Conservation (phyloP, 2,329 filamentous ascomycete genomes). For the Colletotrichum gigasporum region DNA sequence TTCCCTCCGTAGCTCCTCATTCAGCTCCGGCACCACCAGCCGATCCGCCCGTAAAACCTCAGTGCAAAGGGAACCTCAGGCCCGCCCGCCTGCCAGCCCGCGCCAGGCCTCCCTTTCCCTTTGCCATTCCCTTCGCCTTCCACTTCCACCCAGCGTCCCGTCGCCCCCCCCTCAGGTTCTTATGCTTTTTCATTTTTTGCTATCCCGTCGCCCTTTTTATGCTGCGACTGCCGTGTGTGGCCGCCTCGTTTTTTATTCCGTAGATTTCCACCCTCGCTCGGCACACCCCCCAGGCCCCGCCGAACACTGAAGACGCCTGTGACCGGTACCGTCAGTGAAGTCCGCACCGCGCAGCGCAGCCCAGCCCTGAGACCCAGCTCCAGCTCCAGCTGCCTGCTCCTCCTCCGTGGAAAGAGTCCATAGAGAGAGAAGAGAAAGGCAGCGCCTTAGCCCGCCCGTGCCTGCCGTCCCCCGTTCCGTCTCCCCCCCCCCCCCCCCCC, state of each 20-base stretch:
- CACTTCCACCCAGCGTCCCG: not conserved
- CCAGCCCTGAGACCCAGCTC: not conserved
- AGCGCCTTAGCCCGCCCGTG: not conserved
- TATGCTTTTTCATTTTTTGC: not conserved
- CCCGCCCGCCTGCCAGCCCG: not conserved
- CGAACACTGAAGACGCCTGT: too few species aligned
- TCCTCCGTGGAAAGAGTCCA: too few species aligned
- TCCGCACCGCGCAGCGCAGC: not conserved
- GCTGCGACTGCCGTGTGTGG: not conserved
- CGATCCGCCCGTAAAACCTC: constrained; percentile 31
- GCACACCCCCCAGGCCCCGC: constrained; percentile 1
- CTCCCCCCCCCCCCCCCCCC: not conserved
- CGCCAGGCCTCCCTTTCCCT: not conserved
- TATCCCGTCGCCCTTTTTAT: not conserved
- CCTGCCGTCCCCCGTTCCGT: not conserved
- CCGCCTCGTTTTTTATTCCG: constrained; percentile 13
- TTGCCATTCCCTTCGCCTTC: constrained; percentile 8
- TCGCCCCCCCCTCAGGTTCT: not conserved
- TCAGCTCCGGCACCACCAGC: constrained; percentile 33
- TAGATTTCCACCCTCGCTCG: constrained; percentile 7
- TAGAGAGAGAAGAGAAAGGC: too few species aligned
- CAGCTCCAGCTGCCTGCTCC: too few species aligned
- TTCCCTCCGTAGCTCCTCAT: constrained; percentile 20
- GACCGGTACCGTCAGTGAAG: too few species aligned
- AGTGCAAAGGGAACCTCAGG: constrained; percentile 18